These are phyloP conservation scores for Plasmodium gonderi DNA, from an alignment of 169 alveolate species.

Conservation along the genomic window DNA sequence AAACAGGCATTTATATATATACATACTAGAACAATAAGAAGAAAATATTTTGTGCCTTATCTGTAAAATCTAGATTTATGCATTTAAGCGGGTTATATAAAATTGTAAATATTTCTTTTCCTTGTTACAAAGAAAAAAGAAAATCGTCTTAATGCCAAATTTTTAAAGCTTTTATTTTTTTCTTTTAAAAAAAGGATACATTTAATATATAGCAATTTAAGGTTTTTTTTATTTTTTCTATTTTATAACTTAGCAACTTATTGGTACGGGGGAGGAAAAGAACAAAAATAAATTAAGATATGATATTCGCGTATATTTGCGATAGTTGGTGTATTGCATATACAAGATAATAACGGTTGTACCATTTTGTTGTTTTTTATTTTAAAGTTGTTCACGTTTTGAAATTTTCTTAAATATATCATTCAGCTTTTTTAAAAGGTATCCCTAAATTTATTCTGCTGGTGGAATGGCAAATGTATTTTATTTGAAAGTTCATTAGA, in stretches of 20 bases:
- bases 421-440: background rate
- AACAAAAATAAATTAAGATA: too few species aligned
- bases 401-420: background rate
- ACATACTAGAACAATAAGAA: background rate
- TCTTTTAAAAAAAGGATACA: background rate
- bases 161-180: background rate
- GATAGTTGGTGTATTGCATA: background rate
- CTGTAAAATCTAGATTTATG: background rate
- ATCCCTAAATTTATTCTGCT: background rate
- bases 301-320: too few species aligned
- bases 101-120: background rate
- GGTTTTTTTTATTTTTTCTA: background rate
- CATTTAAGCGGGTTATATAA: background rate
- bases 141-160: background rate
- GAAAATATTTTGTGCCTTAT: background rate
- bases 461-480: background rate
- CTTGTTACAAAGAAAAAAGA: background rate
- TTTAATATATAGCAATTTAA: background rate
- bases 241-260: background rate
- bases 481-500: too few species aligned
- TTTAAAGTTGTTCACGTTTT: background rate
- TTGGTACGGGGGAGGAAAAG: background rate
- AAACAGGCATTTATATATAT: background rate
- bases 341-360: background rate
- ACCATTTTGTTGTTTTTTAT: background rate